Conservation (phyloP, 768 basidiomycete genomes). For the Baorangia bicolor region DNA sequence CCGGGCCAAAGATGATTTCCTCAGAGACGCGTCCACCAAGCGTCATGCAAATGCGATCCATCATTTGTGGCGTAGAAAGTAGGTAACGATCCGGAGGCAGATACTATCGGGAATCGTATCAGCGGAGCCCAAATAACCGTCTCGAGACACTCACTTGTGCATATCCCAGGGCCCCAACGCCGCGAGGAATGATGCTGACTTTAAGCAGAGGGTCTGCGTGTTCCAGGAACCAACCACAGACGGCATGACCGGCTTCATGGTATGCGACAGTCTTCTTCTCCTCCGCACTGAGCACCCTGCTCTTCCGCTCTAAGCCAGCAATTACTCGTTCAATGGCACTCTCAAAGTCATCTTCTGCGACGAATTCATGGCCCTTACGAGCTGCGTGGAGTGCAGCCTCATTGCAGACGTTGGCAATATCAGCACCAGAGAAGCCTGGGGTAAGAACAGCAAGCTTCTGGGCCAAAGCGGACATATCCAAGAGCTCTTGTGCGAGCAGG, state of each 20-base stretch:
- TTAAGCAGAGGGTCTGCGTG: constrained; percentile 96
- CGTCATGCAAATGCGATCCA: constrained; percentile 97
- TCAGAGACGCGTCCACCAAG: constrained; percentile 97
- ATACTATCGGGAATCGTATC: constrained; percentile 51
- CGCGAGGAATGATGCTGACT: constrained; percentile 97
- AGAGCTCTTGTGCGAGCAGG: constrained; percentile 57
- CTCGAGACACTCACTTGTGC: constrained; percentile 64
- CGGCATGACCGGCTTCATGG: constrained; percentile 98
- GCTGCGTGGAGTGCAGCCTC: constrained; percentile 96
- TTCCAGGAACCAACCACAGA: constrained; percentile 98
- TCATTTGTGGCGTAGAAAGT: constrained; percentile 90
- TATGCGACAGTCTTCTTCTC: constrained; percentile 99
- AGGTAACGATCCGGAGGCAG: constrained; percentile 95
- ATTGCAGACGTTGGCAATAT: constrained; percentile 99
- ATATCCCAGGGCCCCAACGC: constrained; percentile 93
- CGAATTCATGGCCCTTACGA: constrained; percentile 72
- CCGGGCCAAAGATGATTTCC: constrained; percentile 92
- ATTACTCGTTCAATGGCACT: constrained; percentile 98
- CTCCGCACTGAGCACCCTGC: constrained; percentile 84
- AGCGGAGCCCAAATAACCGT: constrained; percentile 5
- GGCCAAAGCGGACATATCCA: constrained; percentile 57
- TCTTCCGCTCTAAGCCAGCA: constrained; percentile 95
- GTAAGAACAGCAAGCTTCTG: constrained; percentile 96
- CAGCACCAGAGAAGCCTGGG: constrained; percentile 97
- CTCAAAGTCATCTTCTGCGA: constrained; percentile 88